A percentile compares a stretch with the other conserved stretches of the same genome.
Evolutionary conservation across 2,329 filamentous ascomycete species (phyloP).

Genomic region (Fusarium dimerum): DNA sequence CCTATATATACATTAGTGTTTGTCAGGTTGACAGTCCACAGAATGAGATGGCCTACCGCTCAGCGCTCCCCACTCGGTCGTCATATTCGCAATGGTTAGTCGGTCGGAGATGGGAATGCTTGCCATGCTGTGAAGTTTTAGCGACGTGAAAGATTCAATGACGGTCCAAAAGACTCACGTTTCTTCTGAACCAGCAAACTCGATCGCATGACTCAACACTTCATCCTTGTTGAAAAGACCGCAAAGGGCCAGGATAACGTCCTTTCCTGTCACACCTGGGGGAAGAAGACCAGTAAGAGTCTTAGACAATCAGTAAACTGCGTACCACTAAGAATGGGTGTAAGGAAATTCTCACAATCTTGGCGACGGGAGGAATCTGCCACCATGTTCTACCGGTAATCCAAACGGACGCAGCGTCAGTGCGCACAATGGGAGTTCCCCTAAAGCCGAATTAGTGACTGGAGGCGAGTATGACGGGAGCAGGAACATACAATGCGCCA

Average conservation of each 20-base stretch:
- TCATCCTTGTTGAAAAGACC: constrained; percentile 84
- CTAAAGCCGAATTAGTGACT: neutral
- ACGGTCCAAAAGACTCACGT: constrained; percentile 43
- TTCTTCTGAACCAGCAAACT: constrained; percentile 79
- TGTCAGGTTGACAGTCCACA: neutral
- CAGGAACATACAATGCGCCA: constrained; percentile 1
- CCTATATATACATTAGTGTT: constrained; percentile 1
- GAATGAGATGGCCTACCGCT: constrained; percentile 24
- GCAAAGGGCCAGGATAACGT: constrained; percentile 88
- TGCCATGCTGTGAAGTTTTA: constrained; percentile 42
- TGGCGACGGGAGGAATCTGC: constrained; percentile 82
- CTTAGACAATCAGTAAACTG: too few relatives aligned
- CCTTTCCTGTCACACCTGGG: constrained; percentile 83
- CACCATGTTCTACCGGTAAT: constrained; percentile 83
- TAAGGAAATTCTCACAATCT: constrained; percentile 46
- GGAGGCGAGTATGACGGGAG: neutral
- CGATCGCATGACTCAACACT: constrained; percentile 87
- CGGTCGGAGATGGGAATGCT: constrained; percentile 73
- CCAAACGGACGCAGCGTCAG: constrained; percentile 85
- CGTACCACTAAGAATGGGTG: too few relatives aligned
- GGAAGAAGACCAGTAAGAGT: constrained; percentile 76
- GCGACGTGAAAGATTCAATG: too few relatives aligned
- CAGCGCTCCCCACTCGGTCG: constrained; percentile 77
- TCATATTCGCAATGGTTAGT: constrained; percentile 78
- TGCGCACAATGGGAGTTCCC: constrained; percentile 81